A percentile compares a stretch with the other conserved stretches of the same genome.
Conservation (phyloP, 164 flowering plant species). For the Vitis rupestris region DNA sequence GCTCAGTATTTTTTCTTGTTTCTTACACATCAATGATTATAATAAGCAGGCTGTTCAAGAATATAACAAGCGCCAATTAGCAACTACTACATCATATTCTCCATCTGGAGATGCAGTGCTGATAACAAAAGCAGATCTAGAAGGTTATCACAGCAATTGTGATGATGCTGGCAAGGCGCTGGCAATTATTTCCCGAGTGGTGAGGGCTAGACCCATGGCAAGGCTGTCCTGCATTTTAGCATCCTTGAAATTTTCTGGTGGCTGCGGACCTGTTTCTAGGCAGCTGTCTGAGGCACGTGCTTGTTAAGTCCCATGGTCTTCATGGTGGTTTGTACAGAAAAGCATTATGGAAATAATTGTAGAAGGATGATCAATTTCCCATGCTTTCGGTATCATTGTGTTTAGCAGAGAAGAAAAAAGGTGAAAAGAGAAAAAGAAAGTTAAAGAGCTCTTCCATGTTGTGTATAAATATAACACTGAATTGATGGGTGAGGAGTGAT, state of each 20-base stretch:
- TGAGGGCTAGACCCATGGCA: conserved; percentile 43
- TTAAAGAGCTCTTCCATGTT: conserved; percentile 2
- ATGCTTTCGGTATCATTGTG: conserved; percentile 5
- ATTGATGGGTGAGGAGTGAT: conserved; percentile 5
- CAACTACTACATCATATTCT: conserved; percentile 15
- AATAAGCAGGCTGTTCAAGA: conserved; percentile 75
- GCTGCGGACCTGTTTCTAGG: conserved; percentile 31
- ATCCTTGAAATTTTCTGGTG: conserved; percentile 52
- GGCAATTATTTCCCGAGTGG: conserved; percentile 21
- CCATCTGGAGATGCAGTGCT: conserved; percentile 61
- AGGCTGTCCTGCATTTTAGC: conserved; percentile 66
- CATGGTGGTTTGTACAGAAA: conserved; percentile 11
- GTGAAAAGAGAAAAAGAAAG: background rate
- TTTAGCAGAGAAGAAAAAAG: conserved; percentile 9
- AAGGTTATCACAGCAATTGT: conserved; percentile 51
- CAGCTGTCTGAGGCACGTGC: conserved; percentile 54
- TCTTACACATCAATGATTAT: background rate
- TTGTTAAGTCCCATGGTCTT: conserved; percentile 25
- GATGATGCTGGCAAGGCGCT: conserved; percentile 29
- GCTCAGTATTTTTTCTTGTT: background rate
- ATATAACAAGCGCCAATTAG: conserved; percentile 30
- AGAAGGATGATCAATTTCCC: background rate
- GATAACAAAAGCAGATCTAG: conserved; percentile 75
- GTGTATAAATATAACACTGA: background rate
- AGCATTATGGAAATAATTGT: conserved; percentile 12